phyloP scores from a whole-genome alignment of 352 stramenopile species.

The Pythium aristosporum region DNA sequence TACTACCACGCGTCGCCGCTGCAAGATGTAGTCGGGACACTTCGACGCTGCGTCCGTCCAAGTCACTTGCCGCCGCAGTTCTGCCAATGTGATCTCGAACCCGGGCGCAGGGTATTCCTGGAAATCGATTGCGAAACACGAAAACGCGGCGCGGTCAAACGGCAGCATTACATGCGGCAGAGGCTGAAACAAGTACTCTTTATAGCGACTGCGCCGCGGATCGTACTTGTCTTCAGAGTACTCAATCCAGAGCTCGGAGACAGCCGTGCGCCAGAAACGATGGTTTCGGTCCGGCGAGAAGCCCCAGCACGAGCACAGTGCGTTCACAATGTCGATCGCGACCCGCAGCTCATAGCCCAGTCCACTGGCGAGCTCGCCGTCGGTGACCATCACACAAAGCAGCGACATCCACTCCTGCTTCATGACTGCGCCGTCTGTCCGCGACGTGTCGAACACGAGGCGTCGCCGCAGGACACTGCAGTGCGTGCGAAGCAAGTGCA shows the following conservation, averaged over 20 bases:
- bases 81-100: not conserved
- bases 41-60: not conserved
- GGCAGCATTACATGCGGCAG: not conserved
- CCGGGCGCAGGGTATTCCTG: not conserved
- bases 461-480: slow-evolving; percentile 4
- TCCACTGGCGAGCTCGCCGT: not conserved
- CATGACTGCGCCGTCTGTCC: not conserved
- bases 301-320: slow-evolving; percentile 4
- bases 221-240: not conserved
- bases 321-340: slow-evolving; percentile 11
- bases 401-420: slow-evolving; percentile 12
- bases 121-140: slow-evolving; percentile 6
- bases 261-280: slow-evolving; percentile 9
- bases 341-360: slow-evolving; percentile 8
- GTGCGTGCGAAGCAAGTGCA: not conserved
- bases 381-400: not conserved
- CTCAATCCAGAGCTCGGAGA: slow-evolving; percentile 8
- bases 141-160: slow-evolving; percentile 7
- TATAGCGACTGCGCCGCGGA: not conserved
- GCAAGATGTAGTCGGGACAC: not conserved
- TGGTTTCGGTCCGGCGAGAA: slow-evolving; percentile 6
- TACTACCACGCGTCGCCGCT: not conserved
- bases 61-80: slow-evolving; percentile 6
- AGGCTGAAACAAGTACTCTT: not conserved
- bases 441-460: slow-evolving; percentile 8